A percentile compares a stretch with the other conserved stretches of the same genome.
phyloP scores from a whole-genome alignment of 768 basidiomycete genomes.

The Podaxis sp. region DNA sequence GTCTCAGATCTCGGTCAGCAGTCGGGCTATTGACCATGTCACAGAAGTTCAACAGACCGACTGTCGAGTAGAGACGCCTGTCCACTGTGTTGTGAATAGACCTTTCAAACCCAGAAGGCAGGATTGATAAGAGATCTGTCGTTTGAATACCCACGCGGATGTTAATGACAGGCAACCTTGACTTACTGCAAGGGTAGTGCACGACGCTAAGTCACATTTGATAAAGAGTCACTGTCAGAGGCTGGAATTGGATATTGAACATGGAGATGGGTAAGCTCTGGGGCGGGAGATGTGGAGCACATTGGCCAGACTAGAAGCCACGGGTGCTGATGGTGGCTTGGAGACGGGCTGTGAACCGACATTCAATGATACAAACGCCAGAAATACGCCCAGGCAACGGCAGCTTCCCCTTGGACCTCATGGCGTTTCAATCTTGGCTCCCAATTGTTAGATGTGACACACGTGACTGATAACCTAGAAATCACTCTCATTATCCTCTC shows the following conservation, averaged over 20 bases:
- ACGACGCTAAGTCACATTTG: too few relatives aligned
- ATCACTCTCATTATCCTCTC: conserved; percentile 1
- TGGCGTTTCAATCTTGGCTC: conserved; percentile 1
- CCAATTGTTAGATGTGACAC: conserved; percentile 4
- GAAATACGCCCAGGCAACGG: background rate
- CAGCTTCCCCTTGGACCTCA: background rate
- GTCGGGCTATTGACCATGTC: too few relatives aligned
- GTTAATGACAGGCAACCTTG: too few relatives aligned
- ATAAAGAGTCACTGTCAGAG: background rate
- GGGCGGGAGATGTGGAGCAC: background rate
- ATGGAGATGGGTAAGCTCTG: background rate
- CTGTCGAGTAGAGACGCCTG: too few relatives aligned
- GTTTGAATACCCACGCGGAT: too few relatives aligned
- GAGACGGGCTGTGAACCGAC: background rate
- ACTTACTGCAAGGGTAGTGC: too few relatives aligned
- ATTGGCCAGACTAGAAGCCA: background rate
- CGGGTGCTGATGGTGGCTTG: background rate
- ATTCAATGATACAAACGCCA: conserved; percentile 1
- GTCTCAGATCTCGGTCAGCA: too few relatives aligned
- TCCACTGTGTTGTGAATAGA: too few relatives aligned
- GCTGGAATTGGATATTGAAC: background rate
- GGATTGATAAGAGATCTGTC: too few relatives aligned
- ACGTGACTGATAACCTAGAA: conserved; percentile 13
- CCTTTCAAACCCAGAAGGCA: too few relatives aligned
- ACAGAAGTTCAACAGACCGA: too few relatives aligned